These are phyloP conservation scores for Puccinia coronata DNA, from an alignment of 1,284 basidiomycete species.

Conservation along the genomic window DNA sequence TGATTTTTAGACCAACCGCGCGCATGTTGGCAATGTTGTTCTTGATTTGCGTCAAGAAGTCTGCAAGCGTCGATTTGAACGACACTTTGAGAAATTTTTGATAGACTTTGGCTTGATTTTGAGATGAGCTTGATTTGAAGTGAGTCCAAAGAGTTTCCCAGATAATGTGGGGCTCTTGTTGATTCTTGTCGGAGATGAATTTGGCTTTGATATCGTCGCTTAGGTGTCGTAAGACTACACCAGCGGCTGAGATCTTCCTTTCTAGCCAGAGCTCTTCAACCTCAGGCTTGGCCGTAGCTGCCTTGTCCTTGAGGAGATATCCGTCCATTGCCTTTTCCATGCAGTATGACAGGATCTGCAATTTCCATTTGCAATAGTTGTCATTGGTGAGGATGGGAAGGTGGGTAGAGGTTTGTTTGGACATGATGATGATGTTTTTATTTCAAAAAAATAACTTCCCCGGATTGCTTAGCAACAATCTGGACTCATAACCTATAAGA, in stretches of 20 bases:
- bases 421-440: background rate
- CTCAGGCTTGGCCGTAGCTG: background rate
- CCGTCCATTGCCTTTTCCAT: background rate
- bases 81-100: background rate
- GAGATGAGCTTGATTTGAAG: background rate
- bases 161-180: background rate
- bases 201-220: background rate
- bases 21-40: background rate
- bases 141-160: background rate
- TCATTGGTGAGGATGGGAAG: background rate
- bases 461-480: background rate
- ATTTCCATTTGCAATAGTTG: background rate
- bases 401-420: background rate
- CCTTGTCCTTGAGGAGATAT: background rate
- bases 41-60: background rate
- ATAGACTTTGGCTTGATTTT: too few relatives aligned
- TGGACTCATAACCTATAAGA: background rate
- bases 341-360: background rate
- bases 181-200: background rate
- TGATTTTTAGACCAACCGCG: background rate
- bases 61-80: background rate
- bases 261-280: background rate
- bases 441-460: background rate
- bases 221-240: background rate
- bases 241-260: background rate